These are phyloP conservation scores for Ramularia collo-cygni DNA, from an alignment of 2,329 filamentous ascomycete genomes.

Conservation along the genomic window DNA sequence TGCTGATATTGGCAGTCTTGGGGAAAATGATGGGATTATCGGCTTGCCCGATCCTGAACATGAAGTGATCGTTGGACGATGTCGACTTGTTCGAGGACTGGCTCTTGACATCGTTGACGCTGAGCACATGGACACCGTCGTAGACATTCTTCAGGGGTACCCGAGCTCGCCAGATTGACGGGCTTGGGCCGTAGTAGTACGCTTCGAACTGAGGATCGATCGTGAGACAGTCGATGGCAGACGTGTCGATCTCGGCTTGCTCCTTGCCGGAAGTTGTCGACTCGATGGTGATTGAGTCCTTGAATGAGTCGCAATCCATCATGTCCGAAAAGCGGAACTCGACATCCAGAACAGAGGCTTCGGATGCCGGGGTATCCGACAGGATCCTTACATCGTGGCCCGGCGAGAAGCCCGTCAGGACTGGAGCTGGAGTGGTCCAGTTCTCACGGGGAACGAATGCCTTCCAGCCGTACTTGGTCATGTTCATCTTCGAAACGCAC, in stretches of 20 bases:
- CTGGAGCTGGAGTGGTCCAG: constrained; percentile 48
- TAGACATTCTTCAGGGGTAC: constrained; percentile 50
- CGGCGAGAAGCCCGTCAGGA: constrained; percentile 54
- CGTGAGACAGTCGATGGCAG: constrained; percentile 41
- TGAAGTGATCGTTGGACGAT: constrained; percentile 52
- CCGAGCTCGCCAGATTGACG: constrained; percentile 48
- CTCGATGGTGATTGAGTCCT: constrained; percentile 43
- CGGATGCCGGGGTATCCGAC: constrained; percentile 38
- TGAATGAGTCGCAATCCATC: constrained; percentile 55
- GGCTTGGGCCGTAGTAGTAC: constrained; percentile 46
- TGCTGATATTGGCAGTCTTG: constrained; percentile 51
- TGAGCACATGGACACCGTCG: constrained; percentile 55
- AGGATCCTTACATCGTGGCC: constrained; percentile 54
- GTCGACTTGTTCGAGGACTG: constrained; percentile 39
- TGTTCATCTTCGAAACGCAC: constrained; percentile 47
- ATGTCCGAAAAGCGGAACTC: constrained; percentile 52
- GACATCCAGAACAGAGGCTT: constrained; percentile 38
- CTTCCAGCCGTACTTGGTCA: constrained; percentile 52
- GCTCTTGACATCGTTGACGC: constrained; percentile 48
- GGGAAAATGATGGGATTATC: constrained; percentile 57
- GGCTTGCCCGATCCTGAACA: constrained; percentile 52
- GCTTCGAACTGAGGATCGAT: constrained; percentile 32
- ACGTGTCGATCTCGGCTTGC: constrained; percentile 38
- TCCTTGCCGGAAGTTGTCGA: constrained; percentile 47
- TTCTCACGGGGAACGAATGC: constrained; percentile 50